A percentile compares a stretch with the other conserved stretches of the same genome.
Conservation (phyloP, 192 early-diverging fungal species). For the Rhizophagus clarus region DNA sequence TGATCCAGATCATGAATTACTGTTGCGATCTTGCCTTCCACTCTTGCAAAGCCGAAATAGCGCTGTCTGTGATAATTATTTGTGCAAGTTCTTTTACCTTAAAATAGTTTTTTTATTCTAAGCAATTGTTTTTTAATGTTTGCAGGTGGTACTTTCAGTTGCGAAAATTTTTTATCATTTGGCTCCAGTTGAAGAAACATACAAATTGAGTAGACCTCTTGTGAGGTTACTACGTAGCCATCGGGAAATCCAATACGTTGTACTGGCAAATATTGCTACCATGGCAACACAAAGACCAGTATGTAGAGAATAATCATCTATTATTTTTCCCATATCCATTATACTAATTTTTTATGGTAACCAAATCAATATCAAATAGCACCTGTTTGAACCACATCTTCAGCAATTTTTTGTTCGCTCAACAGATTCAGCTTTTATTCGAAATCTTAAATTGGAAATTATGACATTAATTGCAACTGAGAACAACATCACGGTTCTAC, state of each 20-base stretch:
- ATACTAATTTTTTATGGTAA: not conserved
- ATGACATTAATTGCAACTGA: slow-evolving; percentile 67
- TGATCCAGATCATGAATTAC: slow-evolving; percentile 80
- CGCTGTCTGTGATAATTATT: slow-evolving; percentile 51
- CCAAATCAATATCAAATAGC: slow-evolving; percentile 33
- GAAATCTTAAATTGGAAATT: slow-evolving; percentile 85
- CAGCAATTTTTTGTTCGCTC: slow-evolving; percentile 82
- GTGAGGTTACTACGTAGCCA: slow-evolving; percentile 72
- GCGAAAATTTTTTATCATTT: slow-evolving; percentile 71
- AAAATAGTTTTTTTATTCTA: not conserved
- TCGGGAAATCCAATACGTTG: slow-evolving; percentile 79
- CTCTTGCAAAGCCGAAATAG: slow-evolving; percentile 85
- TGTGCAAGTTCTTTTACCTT: not conserved
- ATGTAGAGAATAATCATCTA: slow-evolving; percentile 6
- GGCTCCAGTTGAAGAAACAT: slow-evolving; percentile 56
- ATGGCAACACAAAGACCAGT: slow-evolving; percentile 71
- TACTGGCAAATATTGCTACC: slow-evolving; percentile 74
- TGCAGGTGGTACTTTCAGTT: slow-evolving; percentile 68
- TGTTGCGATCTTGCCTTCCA: slow-evolving; percentile 67
- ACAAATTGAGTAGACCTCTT: slow-evolving; percentile 68
- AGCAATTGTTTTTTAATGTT: not conserved
- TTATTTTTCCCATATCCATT: not conserved
- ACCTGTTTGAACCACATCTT: slow-evolving; percentile 69
- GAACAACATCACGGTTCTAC: slow-evolving; percentile 67
- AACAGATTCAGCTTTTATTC: slow-evolving; percentile 76